Base-by-base conservation (phyloP, 1,139 yeast species). In the Ogataea hybrid region DNA sequence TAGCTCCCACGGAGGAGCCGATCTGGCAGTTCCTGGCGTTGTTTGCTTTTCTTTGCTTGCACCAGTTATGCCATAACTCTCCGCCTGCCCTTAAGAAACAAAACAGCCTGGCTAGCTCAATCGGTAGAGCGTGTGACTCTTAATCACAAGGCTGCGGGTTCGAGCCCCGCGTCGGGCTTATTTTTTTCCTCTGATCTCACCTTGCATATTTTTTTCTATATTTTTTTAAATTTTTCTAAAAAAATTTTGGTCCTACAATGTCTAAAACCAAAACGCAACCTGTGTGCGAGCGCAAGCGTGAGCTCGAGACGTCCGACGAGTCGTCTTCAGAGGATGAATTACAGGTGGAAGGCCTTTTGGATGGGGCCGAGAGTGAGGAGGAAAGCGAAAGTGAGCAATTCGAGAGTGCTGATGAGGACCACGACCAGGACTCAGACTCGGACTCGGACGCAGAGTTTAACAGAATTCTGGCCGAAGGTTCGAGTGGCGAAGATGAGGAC, bases 371-470 rank as follows among this genome's bases (percentile, higher is more conserved):
- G 11, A 54, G 61, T 3, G 62, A 54, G 31, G 55, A 44, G 8
- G 64, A 57, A 11, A 62, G 49, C 9, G 58, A 54, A 8, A 69
- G 7, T 68, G 63, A 51, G n/a, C 61, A 55, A 3, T 61, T 54
- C 9, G 70, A 64, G 27, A 56, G 56, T 21, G 67, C 57, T 46
- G 34, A 38, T 22, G 68, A 58, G 7, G 69, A 59, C 48, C 27
- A 38, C 23, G 68, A 58, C 21, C 21, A 20, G 21, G 21, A 20
- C 9, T 17, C 21, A 7, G 69, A 58, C 6, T 63, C 56, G 6
- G 84, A 79, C 48, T 77, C 81, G 2, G 88, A 81, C 51, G 81
- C 73, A 5, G 88, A 81, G 55, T 68, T 81, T 47, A 79, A 81
- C 54, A 64, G 66, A 38, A 67, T 82, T 25, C 57, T 83, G 28